Evolutionary conservation across 139 green algal genomes (phyloP).

Genomic region (Mesotaenium endlicherianum): DNA sequence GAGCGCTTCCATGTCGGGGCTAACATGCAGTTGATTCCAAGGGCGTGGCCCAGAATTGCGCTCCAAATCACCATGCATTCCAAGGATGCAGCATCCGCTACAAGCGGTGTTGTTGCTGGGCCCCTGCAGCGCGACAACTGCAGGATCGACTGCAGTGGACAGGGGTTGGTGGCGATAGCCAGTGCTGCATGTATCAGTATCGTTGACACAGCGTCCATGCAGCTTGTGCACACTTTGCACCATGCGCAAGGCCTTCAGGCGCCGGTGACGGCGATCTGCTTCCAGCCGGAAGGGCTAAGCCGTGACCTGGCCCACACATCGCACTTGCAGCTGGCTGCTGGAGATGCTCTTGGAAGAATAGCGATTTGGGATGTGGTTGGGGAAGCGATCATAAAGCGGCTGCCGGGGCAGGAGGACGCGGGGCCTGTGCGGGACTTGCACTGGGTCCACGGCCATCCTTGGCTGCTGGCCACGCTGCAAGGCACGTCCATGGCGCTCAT

Average conservation of each 20-base stretch:
- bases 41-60: too few relatives aligned
- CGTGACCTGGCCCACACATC: slow-evolving; percentile 18
- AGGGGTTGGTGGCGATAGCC: slow-evolving; percentile 33
- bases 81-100: too few relatives aligned
- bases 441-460: slow-evolving; percentile 32
- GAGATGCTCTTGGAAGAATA: slow-evolving; percentile 19
- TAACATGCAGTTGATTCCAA: too few relatives aligned
- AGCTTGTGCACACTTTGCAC: slow-evolving; percentile 42
- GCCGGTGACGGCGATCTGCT: slow-evolving; percentile 27
- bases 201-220: slow-evolving; percentile 31
- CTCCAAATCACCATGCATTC: too few relatives aligned
- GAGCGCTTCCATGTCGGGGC: too few relatives aligned
- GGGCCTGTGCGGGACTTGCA: slow-evolving; percentile 12
- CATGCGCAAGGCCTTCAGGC: not conserved
- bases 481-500: slow-evolving; percentile 9
- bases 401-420: not conserved
- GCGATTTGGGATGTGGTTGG: slow-evolving; percentile 37
- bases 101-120: too few relatives aligned
- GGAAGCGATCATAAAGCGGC: slow-evolving; percentile 21
- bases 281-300: slow-evolving; percentile 19
- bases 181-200: not conserved
- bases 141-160: slow-evolving; percentile 26
- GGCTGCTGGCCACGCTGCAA: slow-evolving; percentile 29
- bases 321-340: slow-evolving; percentile 26
- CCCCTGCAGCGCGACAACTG: slow-evolving; percentile 20